phyloP scores from a whole-genome alignment of 805 yeast genomes.

The Wickerhamiella occidentalis region DNA sequence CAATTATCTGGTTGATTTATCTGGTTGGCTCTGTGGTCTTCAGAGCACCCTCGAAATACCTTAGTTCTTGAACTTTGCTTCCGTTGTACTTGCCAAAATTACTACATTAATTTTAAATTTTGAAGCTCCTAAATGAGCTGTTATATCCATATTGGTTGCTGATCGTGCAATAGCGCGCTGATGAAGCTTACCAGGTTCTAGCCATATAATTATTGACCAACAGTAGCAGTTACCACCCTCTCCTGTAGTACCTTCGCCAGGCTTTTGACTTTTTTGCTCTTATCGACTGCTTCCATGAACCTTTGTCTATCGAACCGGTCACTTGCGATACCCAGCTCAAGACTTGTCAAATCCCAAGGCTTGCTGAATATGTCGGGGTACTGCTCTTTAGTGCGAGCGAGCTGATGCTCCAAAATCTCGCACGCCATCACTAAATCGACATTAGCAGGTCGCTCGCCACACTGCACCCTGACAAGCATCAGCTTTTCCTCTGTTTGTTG shows the following conservation, averaged over 20 bases:
- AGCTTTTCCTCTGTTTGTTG: conserved; percentile 9
- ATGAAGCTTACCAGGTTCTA: too few species aligned
- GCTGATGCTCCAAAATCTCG: conserved; percentile 9
- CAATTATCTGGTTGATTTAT: too few species aligned
- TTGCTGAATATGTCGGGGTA: conserved; percentile 3
- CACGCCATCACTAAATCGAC: conserved; percentile 9
- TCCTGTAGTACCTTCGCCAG: not conserved
- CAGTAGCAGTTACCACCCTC: not conserved
- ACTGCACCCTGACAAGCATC: conserved; percentile 1
- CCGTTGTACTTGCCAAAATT: too few species aligned
- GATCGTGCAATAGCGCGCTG: too few species aligned
- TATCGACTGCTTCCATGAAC: not conserved
- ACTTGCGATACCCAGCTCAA: not conserved
- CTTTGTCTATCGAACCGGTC: conserved; percentile 4
- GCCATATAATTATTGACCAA: not conserved
- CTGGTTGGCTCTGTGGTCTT: too few species aligned
- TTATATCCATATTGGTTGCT: too few species aligned
- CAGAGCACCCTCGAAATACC: too few species aligned
- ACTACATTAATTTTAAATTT: too few species aligned
- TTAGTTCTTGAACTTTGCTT: too few species aligned
- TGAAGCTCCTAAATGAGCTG: too few species aligned
- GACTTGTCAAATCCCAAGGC: not conserved
- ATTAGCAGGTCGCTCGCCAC: conserved; percentile 2
- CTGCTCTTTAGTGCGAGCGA: not conserved
- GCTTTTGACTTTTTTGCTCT: not conserved